Base-by-base conservation (phyloP, 139 green algal genomes). In the Auxenochlorella pyrenoidosa region DNA sequence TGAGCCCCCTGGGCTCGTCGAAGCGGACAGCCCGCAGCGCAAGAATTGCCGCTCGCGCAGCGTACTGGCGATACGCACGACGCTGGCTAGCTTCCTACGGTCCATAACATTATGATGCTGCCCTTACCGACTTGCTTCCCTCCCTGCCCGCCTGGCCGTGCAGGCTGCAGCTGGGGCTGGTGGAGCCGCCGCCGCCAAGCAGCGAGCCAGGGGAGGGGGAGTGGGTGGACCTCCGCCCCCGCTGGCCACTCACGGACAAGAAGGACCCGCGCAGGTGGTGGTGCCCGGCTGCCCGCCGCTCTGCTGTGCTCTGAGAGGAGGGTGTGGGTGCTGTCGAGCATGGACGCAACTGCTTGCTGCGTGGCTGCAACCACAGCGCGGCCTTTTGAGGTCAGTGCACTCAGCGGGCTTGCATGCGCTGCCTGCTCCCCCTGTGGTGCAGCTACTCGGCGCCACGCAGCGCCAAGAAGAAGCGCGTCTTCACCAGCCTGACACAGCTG, bases 241-340 rank as follows among this genome's bases (percentile, higher is more conserved):
- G 96, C 41, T 99, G 96, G 96, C 96, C 96, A 3, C 91, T 99
- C 10, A 98, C 96, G 0, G 78, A 90, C 86, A 73, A 88, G 26
- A 86, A 86, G 44, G 90, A 94, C 58, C 40, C 41, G 0, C 82
- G 91, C 38, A 76, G 80, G 80, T 76, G 54, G 6, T 34, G 1
- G 16, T 10, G 13, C 19, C 12, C 19, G 36, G 75, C 63, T 71
- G 63, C 12, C 1, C 63, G 10, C 1, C 38, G 63, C 24, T 32
- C 16, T 75, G n/a, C 16, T 73, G 65, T 36, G 65, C 28, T 38
- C n/a, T 54, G 47, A 10, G 47, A 54, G 6, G 47, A 54, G 47
- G 47, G 47, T 18, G 8, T 54, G 47, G 6, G 10, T 54, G 10
- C 10, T 54, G 47, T 54, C 47, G 47, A 54, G 47, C 59, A 68